These are phyloP conservation scores for Rhypophila decipiens DNA, from an alignment of 495 filamentous ascomycete genomes.

Conservation along the genomic window DNA sequence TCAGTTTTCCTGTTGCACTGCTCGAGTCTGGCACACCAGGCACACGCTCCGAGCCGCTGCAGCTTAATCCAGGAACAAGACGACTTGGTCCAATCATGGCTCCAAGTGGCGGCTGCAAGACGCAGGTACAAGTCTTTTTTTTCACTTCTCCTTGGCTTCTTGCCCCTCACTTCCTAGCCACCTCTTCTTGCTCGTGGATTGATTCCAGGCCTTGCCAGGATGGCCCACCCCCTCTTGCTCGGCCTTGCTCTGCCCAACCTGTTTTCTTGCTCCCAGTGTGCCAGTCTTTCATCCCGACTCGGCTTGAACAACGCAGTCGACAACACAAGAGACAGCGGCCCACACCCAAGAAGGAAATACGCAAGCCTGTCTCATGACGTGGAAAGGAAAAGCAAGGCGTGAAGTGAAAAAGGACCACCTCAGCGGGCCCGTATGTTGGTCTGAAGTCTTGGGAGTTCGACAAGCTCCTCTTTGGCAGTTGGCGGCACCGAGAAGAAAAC, in stretches of 20 bases:
- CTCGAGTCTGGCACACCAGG: not conserved
- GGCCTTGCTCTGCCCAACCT: not conserved
- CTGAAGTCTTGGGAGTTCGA: not conserved
- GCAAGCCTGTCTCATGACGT: too few species aligned
- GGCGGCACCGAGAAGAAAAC: not conserved
- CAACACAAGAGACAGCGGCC: not conserved
- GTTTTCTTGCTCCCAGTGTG: not conserved
- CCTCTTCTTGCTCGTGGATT: not conserved
- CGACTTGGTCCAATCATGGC: conserved; percentile 4
- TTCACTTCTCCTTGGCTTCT: not conserved
- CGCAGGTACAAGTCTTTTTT: conserved; percentile 8
- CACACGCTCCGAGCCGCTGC: conserved; percentile 1
- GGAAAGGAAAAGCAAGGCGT: too few species aligned
- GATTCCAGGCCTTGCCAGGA: too few species aligned
- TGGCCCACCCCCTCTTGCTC: too few species aligned
- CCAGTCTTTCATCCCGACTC: too few species aligned
- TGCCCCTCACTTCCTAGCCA: not conserved
- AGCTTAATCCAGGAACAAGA: conserved; percentile 1
- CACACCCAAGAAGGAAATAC: not conserved
- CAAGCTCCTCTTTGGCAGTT: not conserved
- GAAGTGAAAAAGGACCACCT: too few species aligned
- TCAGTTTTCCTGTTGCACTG: not conserved
- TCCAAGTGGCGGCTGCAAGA: conserved; percentile 7
- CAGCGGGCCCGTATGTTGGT: not conserved
- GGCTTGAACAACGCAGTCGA: too few species aligned